Conservation (phyloP, 2,329 filamentous ascomycete genomes). For the Aaosphaeria pasadenensis region DNA sequence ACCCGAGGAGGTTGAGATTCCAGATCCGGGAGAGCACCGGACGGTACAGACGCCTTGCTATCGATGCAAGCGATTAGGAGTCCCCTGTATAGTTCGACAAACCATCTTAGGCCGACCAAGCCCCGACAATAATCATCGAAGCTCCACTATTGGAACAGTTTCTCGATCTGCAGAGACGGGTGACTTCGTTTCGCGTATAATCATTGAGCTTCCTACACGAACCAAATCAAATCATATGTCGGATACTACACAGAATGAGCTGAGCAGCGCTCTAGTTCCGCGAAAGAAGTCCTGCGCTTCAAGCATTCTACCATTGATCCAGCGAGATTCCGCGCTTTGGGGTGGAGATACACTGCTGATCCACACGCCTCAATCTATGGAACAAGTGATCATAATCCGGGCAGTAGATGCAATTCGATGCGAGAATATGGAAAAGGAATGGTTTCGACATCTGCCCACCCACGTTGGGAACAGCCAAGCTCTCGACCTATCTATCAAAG, state of each 20-base stretch:
- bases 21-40: slow-evolving; percentile 11
- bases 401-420: slow-evolving; percentile 10
- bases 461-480: slow-evolving; percentile 11
- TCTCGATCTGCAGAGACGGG: slow-evolving; percentile 3
- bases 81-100: slow-evolving; percentile 12
- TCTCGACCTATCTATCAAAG: slow-evolving; percentile 14
- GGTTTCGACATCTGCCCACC: slow-evolving; percentile 14
- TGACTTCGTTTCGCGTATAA: slow-evolving; percentile 6
- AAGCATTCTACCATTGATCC: slow-evolving; percentile 1
- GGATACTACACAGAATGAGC: slow-evolving; percentile 5
- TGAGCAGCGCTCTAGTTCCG: slow-evolving; percentile 3
- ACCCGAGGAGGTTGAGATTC: slow-evolving; percentile 10
- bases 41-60: slow-evolving; percentile 14
- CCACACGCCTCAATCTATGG: slow-evolving; percentile 7
- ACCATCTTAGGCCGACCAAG: slow-evolving; percentile 11
- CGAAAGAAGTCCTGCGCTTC: slow-evolving; percentile 1
- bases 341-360: slow-evolving; percentile 7
- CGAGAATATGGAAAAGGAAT: slow-evolving; percentile 13
- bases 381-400: slow-evolving; percentile 9
- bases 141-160: slow-evolving; percentile 4
- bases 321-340: slow-evolving; percentile 5
- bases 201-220: slow-evolving; percentile 8
- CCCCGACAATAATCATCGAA: neutral
- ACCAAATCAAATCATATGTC: slow-evolving; percentile 2
- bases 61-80: slow-evolving; percentile 10